Evolutionary conservation across 2,329 filamentous ascomycete species (phyloP).

Genomic region (Penicillium griseofulvum): DNA sequence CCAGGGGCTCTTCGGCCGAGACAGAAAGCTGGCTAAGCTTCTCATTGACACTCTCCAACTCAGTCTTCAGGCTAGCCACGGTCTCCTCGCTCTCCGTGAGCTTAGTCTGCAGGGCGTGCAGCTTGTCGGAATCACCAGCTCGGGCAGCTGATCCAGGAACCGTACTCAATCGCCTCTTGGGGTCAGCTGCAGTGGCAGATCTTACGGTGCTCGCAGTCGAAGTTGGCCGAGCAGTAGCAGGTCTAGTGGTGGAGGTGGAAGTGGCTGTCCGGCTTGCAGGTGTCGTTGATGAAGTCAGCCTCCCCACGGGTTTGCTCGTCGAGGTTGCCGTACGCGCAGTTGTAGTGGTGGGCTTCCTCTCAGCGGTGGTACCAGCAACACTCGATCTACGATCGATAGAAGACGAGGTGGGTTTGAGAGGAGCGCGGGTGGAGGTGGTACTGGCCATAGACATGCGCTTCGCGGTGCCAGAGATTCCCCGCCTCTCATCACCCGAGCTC

Average conservation of each 20-base stretch:
- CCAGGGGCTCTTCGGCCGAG: constrained; percentile 24
- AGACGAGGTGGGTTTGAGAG: constrained; percentile 33
- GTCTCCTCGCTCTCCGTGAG: constrained; percentile 38
- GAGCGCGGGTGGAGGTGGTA: constrained; percentile 35
- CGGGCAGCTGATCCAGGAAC: constrained; percentile 27
- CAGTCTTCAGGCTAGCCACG: constrained; percentile 32
- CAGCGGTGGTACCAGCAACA: constrained; percentile 35
- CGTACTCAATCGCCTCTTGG: constrained; percentile 40
- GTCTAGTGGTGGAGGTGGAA: constrained; percentile 20
- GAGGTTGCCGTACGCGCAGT: constrained; percentile 26
- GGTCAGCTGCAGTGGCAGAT: constrained; percentile 24
- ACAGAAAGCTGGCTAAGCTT: constrained; percentile 34
- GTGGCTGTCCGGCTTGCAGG: constrained; percentile 27
- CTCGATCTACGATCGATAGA: constrained; percentile 40
- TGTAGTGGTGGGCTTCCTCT: constrained; percentile 29
- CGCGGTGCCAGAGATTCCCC: constrained; percentile 42
- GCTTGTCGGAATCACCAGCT: constrained; percentile 33
- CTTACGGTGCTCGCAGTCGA: constrained; percentile 24
- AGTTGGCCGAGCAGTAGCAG: constrained; percentile 21
- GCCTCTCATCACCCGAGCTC: constrained; percentile 47
- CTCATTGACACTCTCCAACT: constrained; percentile 36
- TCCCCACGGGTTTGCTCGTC: constrained; percentile 23
- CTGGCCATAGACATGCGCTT: constrained; percentile 48
- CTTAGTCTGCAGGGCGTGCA: constrained; percentile 36
- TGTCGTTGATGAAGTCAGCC: constrained; percentile 24